Conservation (phyloP, 495 filamentous ascomycete genomes). For the Hypoxylon crocopeplum region DNA sequence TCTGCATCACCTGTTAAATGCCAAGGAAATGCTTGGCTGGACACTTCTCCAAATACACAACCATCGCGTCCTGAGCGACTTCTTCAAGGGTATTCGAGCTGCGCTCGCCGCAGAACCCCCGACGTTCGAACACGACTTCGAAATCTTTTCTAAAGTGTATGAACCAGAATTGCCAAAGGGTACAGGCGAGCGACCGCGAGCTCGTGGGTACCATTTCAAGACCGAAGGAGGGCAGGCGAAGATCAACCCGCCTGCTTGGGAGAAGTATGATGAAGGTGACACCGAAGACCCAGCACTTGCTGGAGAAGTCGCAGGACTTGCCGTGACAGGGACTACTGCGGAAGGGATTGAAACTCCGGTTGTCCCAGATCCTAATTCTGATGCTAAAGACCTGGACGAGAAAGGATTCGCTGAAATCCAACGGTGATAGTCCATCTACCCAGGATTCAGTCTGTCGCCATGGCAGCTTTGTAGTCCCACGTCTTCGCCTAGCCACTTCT, state of each 20-base stretch:
- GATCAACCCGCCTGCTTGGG: constrained; percentile 74
- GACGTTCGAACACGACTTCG: constrained; percentile 67
- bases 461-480: too few species aligned
- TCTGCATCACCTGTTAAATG: constrained; percentile 81
- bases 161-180: constrained; percentile 71
- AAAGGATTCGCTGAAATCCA: constrained; percentile 66
- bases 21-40: constrained; percentile 97
- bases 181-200: constrained; percentile 78
- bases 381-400: constrained; percentile 61
- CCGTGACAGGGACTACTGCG: constrained; percentile 27
- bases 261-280: constrained; percentile 38
- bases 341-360: constrained; percentile 45
- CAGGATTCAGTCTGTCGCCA: background rate
- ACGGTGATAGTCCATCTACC: constrained; percentile 1
- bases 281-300: constrained; percentile 32
- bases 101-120: constrained; percentile 56
- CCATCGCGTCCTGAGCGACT: constrained; percentile 69
- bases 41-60: constrained; percentile 92
- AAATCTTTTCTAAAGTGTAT: constrained; percentile 67
- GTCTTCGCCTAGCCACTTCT: too few species aligned
- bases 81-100: constrained; percentile 73
- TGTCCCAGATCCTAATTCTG: constrained; percentile 56
- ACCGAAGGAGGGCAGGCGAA: constrained; percentile 67
- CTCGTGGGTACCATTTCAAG: constrained; percentile 86
- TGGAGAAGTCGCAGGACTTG: constrained; percentile 34